Percentiles rank a stretch among this genome's conserved stretches.
Conservation (phyloP, 768 basidiomycete genomes). For the Mycena vitilis region DNA sequence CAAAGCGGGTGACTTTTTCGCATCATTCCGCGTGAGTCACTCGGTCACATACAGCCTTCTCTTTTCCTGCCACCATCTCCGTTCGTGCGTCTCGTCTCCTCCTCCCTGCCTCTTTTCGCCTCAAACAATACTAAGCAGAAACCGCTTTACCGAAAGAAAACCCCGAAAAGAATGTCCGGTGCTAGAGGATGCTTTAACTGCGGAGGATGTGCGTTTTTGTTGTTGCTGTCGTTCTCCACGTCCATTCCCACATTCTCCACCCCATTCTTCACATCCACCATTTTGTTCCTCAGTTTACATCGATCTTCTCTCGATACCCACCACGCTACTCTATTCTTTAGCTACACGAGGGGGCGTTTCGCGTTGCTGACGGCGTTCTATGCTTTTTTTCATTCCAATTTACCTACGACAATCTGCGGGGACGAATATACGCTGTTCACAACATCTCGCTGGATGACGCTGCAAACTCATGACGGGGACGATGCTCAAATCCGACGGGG, state of each 20-base stretch:
- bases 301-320: no score
- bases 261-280: not conserved
- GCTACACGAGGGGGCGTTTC: constrained; percentile 56
- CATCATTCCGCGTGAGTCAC: not conserved
- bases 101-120: not conserved
- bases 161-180: constrained; percentile 58
- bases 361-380: constrained; percentile 66
- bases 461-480: not conserved
- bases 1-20: no score
- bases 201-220: constrained; percentile 85
- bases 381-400: constrained; percentile 45
- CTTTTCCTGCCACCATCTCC: not conserved
- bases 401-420: constrained; percentile 36
- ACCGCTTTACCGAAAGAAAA: not conserved
- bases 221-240: constrained; percentile 31
- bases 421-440: constrained; percentile 6
- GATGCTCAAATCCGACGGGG: not conserved
- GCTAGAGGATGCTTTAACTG: constrained; percentile 89
- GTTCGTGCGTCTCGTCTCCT: not conserved
- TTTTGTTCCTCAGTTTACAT: no score
- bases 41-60: not conserved
- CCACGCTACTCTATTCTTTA: no score
- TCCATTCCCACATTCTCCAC: constrained; percentile 27
- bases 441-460: no score
- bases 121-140: not conserved